Percentiles rank a stretch among this genome's conserved stretches.
Conservation (phyloP, 805 yeast species). For the Lachancea meyersii region DNA sequence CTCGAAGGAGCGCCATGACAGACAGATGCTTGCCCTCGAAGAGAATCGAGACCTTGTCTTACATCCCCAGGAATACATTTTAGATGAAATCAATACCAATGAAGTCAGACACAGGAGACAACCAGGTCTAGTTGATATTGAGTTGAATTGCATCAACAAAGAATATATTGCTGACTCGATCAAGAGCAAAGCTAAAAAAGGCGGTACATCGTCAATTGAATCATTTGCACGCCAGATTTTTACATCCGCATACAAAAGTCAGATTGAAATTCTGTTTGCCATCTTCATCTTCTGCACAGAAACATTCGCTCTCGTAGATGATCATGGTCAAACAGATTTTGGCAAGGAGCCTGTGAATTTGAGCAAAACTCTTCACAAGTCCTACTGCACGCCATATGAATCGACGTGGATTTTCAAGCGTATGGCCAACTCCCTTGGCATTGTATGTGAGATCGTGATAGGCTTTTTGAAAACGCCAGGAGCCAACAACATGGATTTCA, state of each 20-base stretch:
- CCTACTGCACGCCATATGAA: conserved; percentile 63
- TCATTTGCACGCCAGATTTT: conserved; percentile 49
- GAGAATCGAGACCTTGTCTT: conserved; percentile 55
- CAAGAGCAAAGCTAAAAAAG: conserved; percentile 33
- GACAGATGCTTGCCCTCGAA: conserved; percentile 59
- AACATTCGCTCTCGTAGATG: conserved; percentile 44
- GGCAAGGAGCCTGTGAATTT: conserved; percentile 36
- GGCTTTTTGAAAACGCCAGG: conserved; percentile 84
- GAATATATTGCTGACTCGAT: conserved; percentile 42
- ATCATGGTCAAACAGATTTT: conserved; percentile 34
- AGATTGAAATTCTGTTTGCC: conserved; percentile 59
- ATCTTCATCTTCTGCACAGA: conserved; percentile 56
- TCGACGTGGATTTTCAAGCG: conserved; percentile 69
- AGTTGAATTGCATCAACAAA: conserved; percentile 29
- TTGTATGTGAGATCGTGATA: conserved; percentile 67
- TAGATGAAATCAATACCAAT: conserved; percentile 42
- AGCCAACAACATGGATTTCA: conserved; percentile 40
- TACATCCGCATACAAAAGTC: conserved; percentile 45
- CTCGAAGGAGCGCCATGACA: conserved; percentile 57
- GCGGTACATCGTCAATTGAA: conserved; percentile 44
- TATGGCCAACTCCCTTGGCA: conserved; percentile 61
- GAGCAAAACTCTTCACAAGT: conserved; percentile 37
- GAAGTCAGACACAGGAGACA: conserved; percentile 35
- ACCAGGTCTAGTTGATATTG: conserved; percentile 29
- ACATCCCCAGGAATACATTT: conserved; percentile 51